Evolutionary conservation across 768 basidiomycete genomes (phyloP).

Genomic region (Clavaria fumosa): DNA sequence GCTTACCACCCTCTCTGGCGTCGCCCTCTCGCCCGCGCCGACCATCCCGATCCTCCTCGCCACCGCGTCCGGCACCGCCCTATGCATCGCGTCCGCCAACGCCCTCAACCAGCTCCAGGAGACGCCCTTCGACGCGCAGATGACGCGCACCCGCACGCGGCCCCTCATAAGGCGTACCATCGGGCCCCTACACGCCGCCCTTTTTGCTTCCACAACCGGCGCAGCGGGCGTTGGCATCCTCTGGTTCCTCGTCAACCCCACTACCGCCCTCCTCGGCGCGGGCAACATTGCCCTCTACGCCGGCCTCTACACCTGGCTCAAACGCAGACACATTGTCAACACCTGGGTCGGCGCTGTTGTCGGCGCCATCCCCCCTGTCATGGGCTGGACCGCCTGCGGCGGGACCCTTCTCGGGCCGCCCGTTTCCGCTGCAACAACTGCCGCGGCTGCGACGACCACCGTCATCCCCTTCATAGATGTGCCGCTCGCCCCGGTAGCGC

Average conservation of each 20-base stretch:
- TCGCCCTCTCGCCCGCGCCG: constrained; percentile 84
- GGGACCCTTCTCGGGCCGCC: constrained; percentile 64
- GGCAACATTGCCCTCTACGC: constrained; percentile 84
- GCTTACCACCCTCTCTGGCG: constrained; percentile 80
- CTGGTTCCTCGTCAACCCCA: constrained; percentile 71
- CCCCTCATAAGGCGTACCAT: constrained; percentile 81
- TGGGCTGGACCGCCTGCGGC: constrained; percentile 97
- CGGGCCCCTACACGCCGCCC: constrained; percentile 67
- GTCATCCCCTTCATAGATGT: constrained; percentile 52
- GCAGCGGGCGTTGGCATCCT: constrained; percentile 64
- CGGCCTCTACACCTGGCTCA: constrained; percentile 84
- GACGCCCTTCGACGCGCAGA: constrained; percentile 92
- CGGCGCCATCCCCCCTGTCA: constrained; percentile 83
- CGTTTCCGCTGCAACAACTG: constrained; percentile 36
- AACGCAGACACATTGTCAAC: constrained; percentile 66
- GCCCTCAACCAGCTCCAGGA: constrained; percentile 92
- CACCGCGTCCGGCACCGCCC: constrained; percentile 75
- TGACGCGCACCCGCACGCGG: constrained; percentile 76
- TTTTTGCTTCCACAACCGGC: constrained; percentile 67
- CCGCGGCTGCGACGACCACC: constrained; percentile 17
- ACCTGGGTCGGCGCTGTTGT: constrained; percentile 95
- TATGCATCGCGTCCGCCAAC: constrained; percentile 90
- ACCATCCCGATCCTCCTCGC: constrained; percentile 72
- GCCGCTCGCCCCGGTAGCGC: constrained; percentile 62
- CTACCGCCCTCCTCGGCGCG: constrained; percentile 70